Evolutionary conservation across 176 grass and related monocot genomes (phyloP), one percentile per base, ranked within the genome.

Genomic region (Ampelocalamus luodianensis): DNA sequence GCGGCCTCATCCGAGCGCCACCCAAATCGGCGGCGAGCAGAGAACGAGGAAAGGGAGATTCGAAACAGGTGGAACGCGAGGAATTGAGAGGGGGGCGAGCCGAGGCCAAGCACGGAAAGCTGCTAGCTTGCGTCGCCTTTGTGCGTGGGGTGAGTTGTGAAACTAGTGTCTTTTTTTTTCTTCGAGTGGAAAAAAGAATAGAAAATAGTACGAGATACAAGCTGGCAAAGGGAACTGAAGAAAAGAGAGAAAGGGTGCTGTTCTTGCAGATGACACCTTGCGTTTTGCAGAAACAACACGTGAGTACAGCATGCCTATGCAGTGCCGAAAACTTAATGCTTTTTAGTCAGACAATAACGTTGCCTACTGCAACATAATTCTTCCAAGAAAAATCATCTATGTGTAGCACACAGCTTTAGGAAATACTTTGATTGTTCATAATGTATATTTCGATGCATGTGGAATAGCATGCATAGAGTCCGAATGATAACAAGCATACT

Each of bases 141-240:
- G 86, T 77, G 76, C 22, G 69, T 66, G 74, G 8, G 80, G 44
- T 81, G 85, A 85, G 89, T 74, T 90, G 89, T 90, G 79, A 87
- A 87, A 74, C 60, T 18, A 16, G 60, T 23, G 59, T 42, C 58
- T 87, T 90, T 90, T 83, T 24, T 67, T 66, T 34, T 40, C 11
- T 74, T 34, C 15, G 17, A 56, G 71, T 24, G 42, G 13, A 5
- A 63, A 82, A 72, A 22, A 65, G 51, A 42, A 63, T 7, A 58
- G 40, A 82, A 85, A 77, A 81, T 54, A 59, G 29, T 54, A 48
- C 20, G 54, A 54, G 55, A 66, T 26, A 78, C 79, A 65, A 82
- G 84, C 84, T 90, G 88, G 73, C 78, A 73, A 27, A 54, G 54
- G 13, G 39, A 43, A 8, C 51, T 37, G 29, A 81, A 73, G 39